Conservation (phyloP, 2,329 filamentous ascomycete species). For the Neopestalotiopsis sp. region DNA sequence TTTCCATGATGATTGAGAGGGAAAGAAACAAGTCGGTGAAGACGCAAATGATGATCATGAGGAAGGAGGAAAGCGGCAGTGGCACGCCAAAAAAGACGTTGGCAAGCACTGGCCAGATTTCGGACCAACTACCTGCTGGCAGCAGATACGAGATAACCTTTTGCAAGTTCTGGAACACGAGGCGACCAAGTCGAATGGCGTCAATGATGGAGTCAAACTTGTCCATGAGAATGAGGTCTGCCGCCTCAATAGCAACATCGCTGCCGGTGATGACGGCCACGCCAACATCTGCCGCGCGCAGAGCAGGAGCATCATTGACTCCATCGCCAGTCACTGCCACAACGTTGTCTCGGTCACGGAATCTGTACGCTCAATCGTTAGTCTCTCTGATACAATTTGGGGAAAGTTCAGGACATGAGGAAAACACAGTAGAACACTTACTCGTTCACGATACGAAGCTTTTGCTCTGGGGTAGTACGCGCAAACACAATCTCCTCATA, state of each 20-base stretch:
- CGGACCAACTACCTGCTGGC: conserved; percentile 58
- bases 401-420: no score
- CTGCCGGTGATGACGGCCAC: conserved; percentile 73
- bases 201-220: conserved; percentile 71
- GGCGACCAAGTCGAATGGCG: conserved; percentile 69
- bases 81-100: conserved; percentile 63
- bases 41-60: conserved; percentile 64
- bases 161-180: conserved; percentile 54
- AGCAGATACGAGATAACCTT: conserved; percentile 51
- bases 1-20: conserved; percentile 58
- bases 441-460: conserved; percentile 73
- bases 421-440: conserved; percentile 61
- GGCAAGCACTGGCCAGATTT: conserved; percentile 61
- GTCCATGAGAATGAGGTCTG: conserved; percentile 70
- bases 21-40: conserved; percentile 60
- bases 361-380: conserved; percentile 22
- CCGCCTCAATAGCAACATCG: conserved; percentile 71
- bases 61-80: conserved; percentile 53
- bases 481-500: conserved; percentile 70
- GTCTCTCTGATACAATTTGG: no score
- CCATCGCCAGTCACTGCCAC: conserved; percentile 71
- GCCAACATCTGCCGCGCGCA: conserved; percentile 69
- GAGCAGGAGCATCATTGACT: conserved; percentile 68
- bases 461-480: conserved; percentile 71
- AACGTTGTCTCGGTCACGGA: conserved; percentile 66